Conservation (phyloP, 2,329 filamentous ascomycete species). For the Balansia obtecta region DNA sequence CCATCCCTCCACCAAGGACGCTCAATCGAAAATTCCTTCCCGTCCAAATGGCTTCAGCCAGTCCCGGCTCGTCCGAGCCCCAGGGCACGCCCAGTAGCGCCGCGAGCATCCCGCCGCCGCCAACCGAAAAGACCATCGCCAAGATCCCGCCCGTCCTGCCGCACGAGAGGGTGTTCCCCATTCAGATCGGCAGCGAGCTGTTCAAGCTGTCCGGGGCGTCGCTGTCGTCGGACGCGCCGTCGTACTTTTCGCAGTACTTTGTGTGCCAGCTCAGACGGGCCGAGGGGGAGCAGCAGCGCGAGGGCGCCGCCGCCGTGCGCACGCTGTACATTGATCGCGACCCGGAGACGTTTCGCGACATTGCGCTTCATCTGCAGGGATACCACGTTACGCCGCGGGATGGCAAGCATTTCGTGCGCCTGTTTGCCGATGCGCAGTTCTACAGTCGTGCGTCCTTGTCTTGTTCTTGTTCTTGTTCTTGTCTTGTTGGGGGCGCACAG, state of each 20-base stretch:
- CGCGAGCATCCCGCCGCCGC: slow-evolving; percentile 4
- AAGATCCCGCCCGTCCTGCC: slow-evolving; percentile 48
- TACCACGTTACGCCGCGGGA: slow-evolving; percentile 78
- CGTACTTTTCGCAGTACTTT: slow-evolving; percentile 94
- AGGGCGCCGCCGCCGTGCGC: no score
- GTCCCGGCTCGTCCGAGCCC: slow-evolving; percentile 10
- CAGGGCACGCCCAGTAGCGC: slow-evolving; percentile 4
- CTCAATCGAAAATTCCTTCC: no score
- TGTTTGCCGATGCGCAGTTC: slow-evolving; percentile 93
- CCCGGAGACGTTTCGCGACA: slow-evolving; percentile 77
- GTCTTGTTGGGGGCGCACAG: no score
- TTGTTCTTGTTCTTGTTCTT: no score
- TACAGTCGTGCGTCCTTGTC: slow-evolving; percentile 75
- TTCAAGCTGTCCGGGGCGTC: slow-evolving; percentile 65
- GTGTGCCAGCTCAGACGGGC: slow-evolving; percentile 67
- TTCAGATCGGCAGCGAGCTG: slow-evolving; percentile 60
- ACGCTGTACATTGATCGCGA: slow-evolving; percentile 95
- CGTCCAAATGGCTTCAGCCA: slow-evolving; percentile 15
- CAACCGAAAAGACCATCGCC: slow-evolving; percentile 23
- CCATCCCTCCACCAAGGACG: no score
- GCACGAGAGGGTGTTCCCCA: slow-evolving; percentile 60
- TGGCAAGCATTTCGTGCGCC: slow-evolving; percentile 75
- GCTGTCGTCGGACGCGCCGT: slow-evolving; percentile 71
- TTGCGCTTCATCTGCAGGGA: slow-evolving; percentile 80
- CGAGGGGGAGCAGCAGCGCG: no score